Evolutionary conservation across 1,139 yeast species (phyloP).

Genomic region (Geotrichum citri-aurantii): DNA sequence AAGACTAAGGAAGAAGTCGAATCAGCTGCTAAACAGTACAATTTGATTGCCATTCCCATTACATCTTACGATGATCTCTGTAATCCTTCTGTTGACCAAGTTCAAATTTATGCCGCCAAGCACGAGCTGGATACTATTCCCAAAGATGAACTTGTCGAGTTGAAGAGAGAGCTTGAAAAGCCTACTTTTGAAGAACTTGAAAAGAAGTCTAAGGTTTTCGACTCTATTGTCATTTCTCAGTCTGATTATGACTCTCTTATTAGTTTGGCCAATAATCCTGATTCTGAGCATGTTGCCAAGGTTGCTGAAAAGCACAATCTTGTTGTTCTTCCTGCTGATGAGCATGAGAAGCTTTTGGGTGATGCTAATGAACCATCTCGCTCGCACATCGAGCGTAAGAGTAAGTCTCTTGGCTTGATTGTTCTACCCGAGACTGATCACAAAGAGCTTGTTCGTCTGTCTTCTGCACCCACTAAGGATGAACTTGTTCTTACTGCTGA

Average conservation of each 20-base stretch:
- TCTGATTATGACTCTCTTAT: conserved; percentile 13
- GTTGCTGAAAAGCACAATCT: conserved; percentile 14
- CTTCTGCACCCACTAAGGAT: conserved; percentile 36
- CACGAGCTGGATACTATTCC: conserved; percentile 29
- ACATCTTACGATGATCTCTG: conserved; percentile 9
- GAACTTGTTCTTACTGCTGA: conserved; percentile 37
- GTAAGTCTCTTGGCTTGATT: conserved; percentile 23
- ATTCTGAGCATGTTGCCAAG: conserved; percentile 17
- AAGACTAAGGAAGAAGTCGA: conserved; percentile 17
- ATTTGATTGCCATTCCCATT: conserved; percentile 17
- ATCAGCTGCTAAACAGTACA: conserved; percentile 12
- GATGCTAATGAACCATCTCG: conserved; percentile 37
- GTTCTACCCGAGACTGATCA: conserved; percentile 14
- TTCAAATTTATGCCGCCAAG: conserved; percentile 25
- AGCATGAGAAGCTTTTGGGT: conserved; percentile 30
- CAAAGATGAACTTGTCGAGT: conserved; percentile 24
- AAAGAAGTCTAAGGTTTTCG: conserved; percentile 1
- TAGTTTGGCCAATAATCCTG: conserved; percentile 10
- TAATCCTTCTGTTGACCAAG: conserved; percentile 11
- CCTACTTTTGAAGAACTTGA: conserved; percentile 33
- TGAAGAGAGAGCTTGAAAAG: conserved; percentile 23
- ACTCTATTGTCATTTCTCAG: conserved; percentile 11
- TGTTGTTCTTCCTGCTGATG: conserved; percentile 24
- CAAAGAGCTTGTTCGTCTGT: conserved; percentile 27
- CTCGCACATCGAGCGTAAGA: conserved; percentile 37